Conservation (phyloP, 305 asterid genomes). For the Rubia occidens region DNA sequence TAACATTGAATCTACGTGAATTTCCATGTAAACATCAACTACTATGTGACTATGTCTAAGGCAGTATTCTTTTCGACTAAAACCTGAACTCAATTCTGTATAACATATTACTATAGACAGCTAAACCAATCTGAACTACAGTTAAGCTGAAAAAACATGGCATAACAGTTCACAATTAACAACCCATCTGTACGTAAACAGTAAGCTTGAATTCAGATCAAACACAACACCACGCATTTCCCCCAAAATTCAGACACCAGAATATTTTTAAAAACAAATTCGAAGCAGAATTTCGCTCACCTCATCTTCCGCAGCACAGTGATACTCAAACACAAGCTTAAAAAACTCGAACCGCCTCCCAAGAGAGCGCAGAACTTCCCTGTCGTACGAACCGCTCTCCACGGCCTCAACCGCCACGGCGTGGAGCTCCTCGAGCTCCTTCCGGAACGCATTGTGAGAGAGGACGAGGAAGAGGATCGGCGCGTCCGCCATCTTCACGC, state of each 20-base stretch:
- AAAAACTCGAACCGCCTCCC: constrained; percentile 56
- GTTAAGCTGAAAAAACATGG: not conserved
- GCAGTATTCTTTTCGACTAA: not conserved
- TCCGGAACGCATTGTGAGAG: constrained; percentile 61
- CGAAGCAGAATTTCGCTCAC: constrained; percentile 20
- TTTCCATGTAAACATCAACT: not conserved
- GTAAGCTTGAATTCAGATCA: not conserved
- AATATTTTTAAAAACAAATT: not conserved
- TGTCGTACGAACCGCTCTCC: constrained; percentile 21
- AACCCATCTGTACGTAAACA: not conserved
- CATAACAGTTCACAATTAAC: not conserved
- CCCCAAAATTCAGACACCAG: not conserved
- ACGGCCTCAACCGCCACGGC: constrained; percentile 46
- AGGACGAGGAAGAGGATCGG: constrained; percentile 66
- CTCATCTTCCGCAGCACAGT: constrained; percentile 86
- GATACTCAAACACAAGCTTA: constrained; percentile 61
- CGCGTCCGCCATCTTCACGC: constrained; percentile 53
- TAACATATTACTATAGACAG: too few species aligned
- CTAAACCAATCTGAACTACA: not conserved
- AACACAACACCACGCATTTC: not conserved
- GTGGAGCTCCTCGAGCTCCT: constrained; percentile 53
- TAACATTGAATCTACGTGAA: not conserved
- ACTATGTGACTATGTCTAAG: not conserved
- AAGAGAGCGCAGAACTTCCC: constrained; percentile 38
- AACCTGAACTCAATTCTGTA: not conserved